These are phyloP conservation scores for Albophoma yamanashiensis DNA, from an alignment of 2,329 filamentous ascomycete species.

Conservation along the genomic window DNA sequence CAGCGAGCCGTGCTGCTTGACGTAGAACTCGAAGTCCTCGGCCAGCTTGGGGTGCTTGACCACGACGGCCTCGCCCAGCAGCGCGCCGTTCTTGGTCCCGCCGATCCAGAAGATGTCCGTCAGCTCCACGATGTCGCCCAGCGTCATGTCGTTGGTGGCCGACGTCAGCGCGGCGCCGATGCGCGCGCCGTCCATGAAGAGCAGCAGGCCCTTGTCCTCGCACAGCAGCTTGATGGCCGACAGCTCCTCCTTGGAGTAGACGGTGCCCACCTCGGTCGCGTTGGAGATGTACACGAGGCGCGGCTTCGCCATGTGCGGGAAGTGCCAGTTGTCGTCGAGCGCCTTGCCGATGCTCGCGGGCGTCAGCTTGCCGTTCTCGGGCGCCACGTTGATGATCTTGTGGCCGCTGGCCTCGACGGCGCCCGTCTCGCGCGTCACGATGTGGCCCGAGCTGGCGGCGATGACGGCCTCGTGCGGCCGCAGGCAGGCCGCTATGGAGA, in stretches of 20 bases:
- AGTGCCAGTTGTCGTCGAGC: constrained; percentile 36
- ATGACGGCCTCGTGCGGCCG: constrained; percentile 40
- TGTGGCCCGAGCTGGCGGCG: constrained; percentile 37
- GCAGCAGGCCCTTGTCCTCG: constrained; percentile 26
- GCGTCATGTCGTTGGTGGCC: constrained; percentile 28
- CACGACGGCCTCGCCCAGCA: constrained; percentile 39
- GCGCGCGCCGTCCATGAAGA: constrained; percentile 38
- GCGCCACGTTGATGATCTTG: constrained; percentile 37
- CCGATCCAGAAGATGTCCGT: constrained; percentile 45
- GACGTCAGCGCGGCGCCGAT: constrained; percentile 32
- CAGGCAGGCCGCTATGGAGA: constrained; percentile 39
- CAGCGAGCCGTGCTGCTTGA: constrained; percentile 40
- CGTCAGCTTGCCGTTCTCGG: constrained; percentile 35
- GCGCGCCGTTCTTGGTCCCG: constrained; percentile 39
- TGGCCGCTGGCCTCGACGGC: constrained; percentile 40
- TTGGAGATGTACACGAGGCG: constrained; percentile 41
- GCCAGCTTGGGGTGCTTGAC: constrained; percentile 30
- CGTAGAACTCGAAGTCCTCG: constrained; percentile 36
- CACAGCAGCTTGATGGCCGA: constrained; percentile 29
- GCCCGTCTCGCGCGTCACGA: constrained; percentile 37
- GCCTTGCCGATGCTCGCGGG: constrained; percentile 28
- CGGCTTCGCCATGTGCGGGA: constrained; percentile 39
- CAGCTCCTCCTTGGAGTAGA: constrained; percentile 33
- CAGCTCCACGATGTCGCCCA: constrained; percentile 31
- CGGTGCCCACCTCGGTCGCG: constrained; percentile 37